These are phyloP conservation scores for Chrysoporthe austroafricana DNA, from an alignment of 2,329 filamentous ascomycete genomes.

Conservation along the genomic window DNA sequence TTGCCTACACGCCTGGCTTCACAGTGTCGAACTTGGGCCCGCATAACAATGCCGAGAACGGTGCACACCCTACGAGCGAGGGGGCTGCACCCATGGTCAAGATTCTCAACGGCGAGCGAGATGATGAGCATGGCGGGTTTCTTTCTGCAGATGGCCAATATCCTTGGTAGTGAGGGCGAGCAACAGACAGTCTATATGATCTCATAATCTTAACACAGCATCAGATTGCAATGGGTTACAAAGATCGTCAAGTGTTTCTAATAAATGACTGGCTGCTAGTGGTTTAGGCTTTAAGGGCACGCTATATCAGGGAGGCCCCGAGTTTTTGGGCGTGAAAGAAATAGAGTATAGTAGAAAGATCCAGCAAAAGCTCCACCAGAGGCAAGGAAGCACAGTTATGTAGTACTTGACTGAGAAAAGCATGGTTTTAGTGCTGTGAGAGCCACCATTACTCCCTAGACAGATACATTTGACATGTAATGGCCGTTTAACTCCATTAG, in stretches of 20 bases:
- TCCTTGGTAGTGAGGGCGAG: neutral
- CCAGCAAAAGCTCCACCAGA: too few relatives aligned
- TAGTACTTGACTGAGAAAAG: too few relatives aligned
- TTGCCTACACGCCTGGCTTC: conserved; percentile 6
- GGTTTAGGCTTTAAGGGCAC: too few relatives aligned
- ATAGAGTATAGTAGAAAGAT: too few relatives aligned
- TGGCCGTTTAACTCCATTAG: too few relatives aligned
- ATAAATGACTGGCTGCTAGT: too few relatives aligned
- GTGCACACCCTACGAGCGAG: conserved; percentile 5
- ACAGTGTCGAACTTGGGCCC: conserved; percentile 1
- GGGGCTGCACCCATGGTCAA: neutral
- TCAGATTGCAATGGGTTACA: neutral
- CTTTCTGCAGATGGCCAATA: neutral
- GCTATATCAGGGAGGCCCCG: too few relatives aligned
- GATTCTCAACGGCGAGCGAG: neutral
- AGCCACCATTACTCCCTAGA: too few relatives aligned
- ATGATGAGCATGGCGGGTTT: conserved; percentile 7
- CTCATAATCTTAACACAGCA: neutral
- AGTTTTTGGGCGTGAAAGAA: too few relatives aligned
- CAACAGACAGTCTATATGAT: neutral
- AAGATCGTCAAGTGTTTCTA: neutral
- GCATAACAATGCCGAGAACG: neutral
- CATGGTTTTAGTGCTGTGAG: too few relatives aligned
- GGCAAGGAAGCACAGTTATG: too few relatives aligned
- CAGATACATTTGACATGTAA: too few relatives aligned